Percentiles rank a stretch among this genome's conserved stretches.
Conservation (phyloP, 331 rosid genomes). For the Malus hybrid region DNA sequence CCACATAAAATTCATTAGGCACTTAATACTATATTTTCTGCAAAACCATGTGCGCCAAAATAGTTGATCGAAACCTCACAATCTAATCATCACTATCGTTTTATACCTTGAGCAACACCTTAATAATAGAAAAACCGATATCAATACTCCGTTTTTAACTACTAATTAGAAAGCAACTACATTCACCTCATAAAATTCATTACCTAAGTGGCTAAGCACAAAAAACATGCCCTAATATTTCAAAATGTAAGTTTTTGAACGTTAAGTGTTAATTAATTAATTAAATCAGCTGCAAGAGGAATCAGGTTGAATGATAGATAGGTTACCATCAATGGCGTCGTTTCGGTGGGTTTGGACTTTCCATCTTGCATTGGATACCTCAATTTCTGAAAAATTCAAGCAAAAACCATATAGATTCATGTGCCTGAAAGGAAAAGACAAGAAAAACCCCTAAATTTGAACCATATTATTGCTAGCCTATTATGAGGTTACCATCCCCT, state of each 20-base stretch:
- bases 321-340: constrained; percentile 41
- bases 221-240: not conserved
- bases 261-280: not conserved
- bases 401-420: not conserved
- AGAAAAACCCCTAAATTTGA: not conserved
- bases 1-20: not conserved
- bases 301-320: not conserved
- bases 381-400: constrained; percentile 31
- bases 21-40: not conserved
- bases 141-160: not conserved
- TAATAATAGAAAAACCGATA: not conserved
- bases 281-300: not conserved
- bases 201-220: not conserved
- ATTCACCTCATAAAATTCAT: not conserved
- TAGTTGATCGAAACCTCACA: not conserved
- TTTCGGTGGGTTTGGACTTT: constrained; percentile 27
- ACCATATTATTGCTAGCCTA: too few species aligned
- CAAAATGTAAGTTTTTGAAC: not conserved
- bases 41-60: not conserved
- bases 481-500: too few species aligned
- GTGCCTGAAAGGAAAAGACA: not conserved
- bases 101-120: too few species aligned
- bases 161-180: not conserved
- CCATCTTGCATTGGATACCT: constrained; percentile 35
- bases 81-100: too few species aligned